Base-by-base conservation (phyloP, 371 early-diverging fungal genomes). In the Mucor mucedo region DNA sequence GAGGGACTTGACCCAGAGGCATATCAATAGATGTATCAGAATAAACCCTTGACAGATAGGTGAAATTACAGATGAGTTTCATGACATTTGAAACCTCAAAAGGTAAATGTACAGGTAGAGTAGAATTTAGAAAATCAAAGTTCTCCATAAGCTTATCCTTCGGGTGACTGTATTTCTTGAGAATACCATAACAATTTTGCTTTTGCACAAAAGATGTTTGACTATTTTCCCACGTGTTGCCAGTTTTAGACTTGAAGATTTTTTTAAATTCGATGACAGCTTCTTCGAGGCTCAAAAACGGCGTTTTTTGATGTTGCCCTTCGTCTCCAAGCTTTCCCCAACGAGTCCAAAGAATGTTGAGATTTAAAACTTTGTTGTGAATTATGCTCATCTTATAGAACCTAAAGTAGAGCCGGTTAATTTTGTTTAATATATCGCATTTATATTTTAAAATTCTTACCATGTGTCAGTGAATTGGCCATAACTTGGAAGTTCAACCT, bases 301-400 rank as follows among this genome's bases (percentile, higher is more conserved):
- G 89, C 10, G 89, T 87, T 54, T 79, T 78, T 70, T 89, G 89
- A 64, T 79, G 77, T 76, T 81, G 81, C 14, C 86, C 86, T 42
- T 68, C 71, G 45, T 75, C 68, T 16, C 83, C 84, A 50, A 81
- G 63, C 1, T 64, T 58, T 3, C 87, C 89, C 86, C 87, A 89
- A 14, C 85, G 76, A 13, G 85, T 89, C 78, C 80, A 83, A 1
- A 89, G 62, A 30, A 89, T 69, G 62, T 86, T 83, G 1, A 85
- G 50, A 56, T 84, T 79, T 4, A 78, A 64, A 0, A 79, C 52
- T 16, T 55, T 79, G 58, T 79, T 79, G 52, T 74, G 63, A n/a
- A 78, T 83, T 49, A 89, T 73, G 55, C 84, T 84, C 73, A 86
- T 60, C 52, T 83, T 84, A 73, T 88, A 88, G 49, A 87, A 85